phyloP scores from a whole-genome alignment of 2,329 filamentous ascomycete genomes.

The Colletotrichum brevisporum region DNA sequence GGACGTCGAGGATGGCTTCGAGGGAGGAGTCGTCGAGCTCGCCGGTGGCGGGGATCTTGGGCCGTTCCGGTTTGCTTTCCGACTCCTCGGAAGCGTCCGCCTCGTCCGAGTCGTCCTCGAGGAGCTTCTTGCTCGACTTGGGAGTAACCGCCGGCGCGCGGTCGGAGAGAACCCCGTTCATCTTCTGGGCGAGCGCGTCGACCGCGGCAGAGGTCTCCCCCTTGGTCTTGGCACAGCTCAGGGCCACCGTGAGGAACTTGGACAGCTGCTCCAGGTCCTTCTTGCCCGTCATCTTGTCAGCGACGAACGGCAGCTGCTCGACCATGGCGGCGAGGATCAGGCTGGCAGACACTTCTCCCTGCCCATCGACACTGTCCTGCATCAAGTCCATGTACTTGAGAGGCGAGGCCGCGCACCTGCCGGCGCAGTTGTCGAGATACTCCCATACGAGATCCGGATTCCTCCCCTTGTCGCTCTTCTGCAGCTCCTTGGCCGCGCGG shows the following conservation, averaged over 20 bases:
- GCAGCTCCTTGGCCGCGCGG: constrained; percentile 52
- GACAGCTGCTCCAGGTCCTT: constrained; percentile 63
- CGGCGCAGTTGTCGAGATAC: constrained; percentile 88
- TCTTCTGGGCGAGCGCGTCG: constrained; percentile 48
- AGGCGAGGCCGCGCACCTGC: constrained; percentile 80
- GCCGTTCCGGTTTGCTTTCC: not conserved
- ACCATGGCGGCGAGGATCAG: constrained; percentile 77
- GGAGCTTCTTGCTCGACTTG: constrained; percentile 5
- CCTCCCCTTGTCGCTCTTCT: constrained; percentile 38
- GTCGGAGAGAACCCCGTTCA: constrained; percentile 40
- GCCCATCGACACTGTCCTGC: constrained; percentile 61
- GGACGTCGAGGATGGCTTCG: constrained; percentile 65
- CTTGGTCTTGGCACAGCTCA: constrained; percentile 67
- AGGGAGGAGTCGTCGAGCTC: constrained; percentile 59
- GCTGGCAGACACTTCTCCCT: constrained; percentile 61
- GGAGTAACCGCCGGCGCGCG: constrained; percentile 9
- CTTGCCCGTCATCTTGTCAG: constrained; percentile 65
- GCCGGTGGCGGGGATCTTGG: not conserved
- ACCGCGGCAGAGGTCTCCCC: constrained; percentile 57
- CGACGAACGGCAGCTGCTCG: constrained; percentile 82
- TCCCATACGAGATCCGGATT: constrained; percentile 67
- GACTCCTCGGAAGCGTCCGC: not conserved
- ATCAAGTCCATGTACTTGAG: constrained; percentile 87
- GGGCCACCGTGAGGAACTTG: constrained; percentile 70
- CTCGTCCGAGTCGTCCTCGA: constrained; percentile 15